These are phyloP conservation scores for Geotrichum candidum DNA, from an alignment of 1,139 yeast genomes.

Conservation along the genomic window DNA sequence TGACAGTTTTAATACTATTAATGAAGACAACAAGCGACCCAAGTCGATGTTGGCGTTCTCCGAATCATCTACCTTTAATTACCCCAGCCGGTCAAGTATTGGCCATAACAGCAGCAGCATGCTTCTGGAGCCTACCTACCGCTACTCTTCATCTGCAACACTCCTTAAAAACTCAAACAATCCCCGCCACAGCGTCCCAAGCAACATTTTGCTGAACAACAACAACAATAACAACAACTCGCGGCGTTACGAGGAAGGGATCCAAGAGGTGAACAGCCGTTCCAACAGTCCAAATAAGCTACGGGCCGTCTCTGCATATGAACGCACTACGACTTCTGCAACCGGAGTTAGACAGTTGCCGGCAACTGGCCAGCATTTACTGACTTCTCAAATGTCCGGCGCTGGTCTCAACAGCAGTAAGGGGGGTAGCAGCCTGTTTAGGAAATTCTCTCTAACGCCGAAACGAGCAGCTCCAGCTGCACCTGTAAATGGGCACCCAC, in stretches of 20 bases:
- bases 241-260: neutral
- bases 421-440: conserved; percentile 8
- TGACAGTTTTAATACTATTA: conserved; percentile 8
- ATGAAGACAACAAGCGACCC: neutral
- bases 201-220: neutral
- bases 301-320: conserved; percentile 5
- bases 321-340: conserved; percentile 1
- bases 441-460: conserved; percentile 14
- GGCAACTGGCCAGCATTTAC: neutral
- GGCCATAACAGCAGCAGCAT: neutral
- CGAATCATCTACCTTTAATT: neutral
- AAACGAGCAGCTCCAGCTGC: conserved; percentile 16
- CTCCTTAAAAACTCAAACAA: neutral
- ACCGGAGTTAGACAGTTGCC: neutral
- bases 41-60: neutral
- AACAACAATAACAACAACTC: neutral
- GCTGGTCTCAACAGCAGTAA: neutral
- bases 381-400: neutral
- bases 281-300: neutral
- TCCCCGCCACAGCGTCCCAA: neutral
- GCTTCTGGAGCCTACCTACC: neutral
- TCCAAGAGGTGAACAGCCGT: neutral
- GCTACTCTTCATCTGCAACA: neutral
- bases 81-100: neutral
- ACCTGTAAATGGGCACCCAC: conserved; percentile 4